Percentiles rank a stretch among this genome's conserved stretches.
Conservation (phyloP, 169 alveolate species). For the Amoebophrya sp. region DNA sequence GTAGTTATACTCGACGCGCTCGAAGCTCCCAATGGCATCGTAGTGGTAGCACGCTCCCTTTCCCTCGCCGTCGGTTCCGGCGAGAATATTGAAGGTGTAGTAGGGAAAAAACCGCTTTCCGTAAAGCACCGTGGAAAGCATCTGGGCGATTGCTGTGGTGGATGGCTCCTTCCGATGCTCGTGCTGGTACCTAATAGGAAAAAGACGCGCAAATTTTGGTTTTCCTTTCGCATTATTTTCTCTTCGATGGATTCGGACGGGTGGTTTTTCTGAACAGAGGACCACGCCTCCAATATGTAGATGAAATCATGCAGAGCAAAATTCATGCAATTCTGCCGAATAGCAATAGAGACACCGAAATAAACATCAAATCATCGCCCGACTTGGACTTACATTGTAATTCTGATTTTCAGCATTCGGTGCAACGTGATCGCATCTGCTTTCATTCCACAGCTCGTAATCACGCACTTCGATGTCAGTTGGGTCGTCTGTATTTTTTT, state of each 20-base stretch:
- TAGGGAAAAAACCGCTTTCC: constrained; percentile 51
- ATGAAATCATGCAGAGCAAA: not conserved
- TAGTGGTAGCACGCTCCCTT: constrained; percentile 49
- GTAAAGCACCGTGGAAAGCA: constrained; percentile 49
- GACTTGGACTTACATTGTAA: not conserved
- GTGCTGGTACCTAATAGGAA: constrained; percentile 40
- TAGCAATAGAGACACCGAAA: not conserved
- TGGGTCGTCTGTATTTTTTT: constrained; percentile 26
- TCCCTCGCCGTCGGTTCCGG: constrained; percentile 50
- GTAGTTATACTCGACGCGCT: constrained; percentile 34
- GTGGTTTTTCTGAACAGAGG: not conserved
- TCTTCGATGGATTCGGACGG: not conserved
- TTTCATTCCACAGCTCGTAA: constrained; percentile 51
- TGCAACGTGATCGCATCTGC: constrained; percentile 50
- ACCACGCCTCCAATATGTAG: not conserved
- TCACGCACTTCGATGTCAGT: constrained; percentile 44
- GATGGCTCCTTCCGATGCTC: constrained; percentile 51
- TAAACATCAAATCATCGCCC: not conserved
- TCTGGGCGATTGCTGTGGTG: constrained; percentile 47
- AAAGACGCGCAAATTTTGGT: too few species aligned
- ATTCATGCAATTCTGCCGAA: not conserved
- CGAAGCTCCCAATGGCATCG: constrained; percentile 54
- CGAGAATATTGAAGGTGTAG: constrained; percentile 53
- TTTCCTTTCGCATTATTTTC: not conserved
- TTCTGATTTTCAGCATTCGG: constrained; percentile 38